Evolutionary conservation across 2,329 filamentous ascomycete genomes (phyloP), one percentile per base, ranked within the genome.

Genomic region (Lecanosticta acicola): DNA sequence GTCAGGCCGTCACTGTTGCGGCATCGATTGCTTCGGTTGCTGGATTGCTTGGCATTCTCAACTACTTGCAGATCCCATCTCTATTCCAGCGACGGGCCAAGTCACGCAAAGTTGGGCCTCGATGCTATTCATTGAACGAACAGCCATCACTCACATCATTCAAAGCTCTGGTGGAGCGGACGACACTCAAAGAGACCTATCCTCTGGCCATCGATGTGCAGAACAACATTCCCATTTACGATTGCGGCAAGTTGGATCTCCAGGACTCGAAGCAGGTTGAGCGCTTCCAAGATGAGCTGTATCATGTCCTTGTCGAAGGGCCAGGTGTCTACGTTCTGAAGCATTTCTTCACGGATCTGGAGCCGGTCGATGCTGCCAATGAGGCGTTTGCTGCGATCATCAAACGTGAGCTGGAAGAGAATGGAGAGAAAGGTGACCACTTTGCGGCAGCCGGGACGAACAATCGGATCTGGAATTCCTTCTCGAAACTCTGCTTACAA

Each of bases 391-490:
- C 66, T 3, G 47, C 54, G 2, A 79, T 80, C 49, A 77, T 80
- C 60, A 59, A 64, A 2, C 55, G 58, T 8, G 73, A 80, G 60
- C 60, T 58, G 20, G 53, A 63, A 21, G 54, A 32, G 3, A 39
- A 33, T 17, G 39, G 57, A 17, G 49, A 61, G 1, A 72, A 74
- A 41, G 80, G 80, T 17, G 80, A 83, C 60, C 80, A 83, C 56
- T 83, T 83, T 60, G 77, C 79, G 1, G 63, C 70, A 3, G 68
- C 69, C 2, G 74, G 75, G 17, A 70, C 71, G 18, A 83, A 83
- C 57, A 70, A 76, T 43, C 72, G 80, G 8, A 81, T 83, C 65
- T 84, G 79, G 79, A 83, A 83, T 65, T 79, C 79, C 0, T 79
- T 83, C 62, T 73, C 73, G 51, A 84, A 83, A 57, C 80, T 83